phyloP scores from a whole-genome alignment of 2,329 filamentous ascomycete species.

The Fusarium siculi region DNA sequence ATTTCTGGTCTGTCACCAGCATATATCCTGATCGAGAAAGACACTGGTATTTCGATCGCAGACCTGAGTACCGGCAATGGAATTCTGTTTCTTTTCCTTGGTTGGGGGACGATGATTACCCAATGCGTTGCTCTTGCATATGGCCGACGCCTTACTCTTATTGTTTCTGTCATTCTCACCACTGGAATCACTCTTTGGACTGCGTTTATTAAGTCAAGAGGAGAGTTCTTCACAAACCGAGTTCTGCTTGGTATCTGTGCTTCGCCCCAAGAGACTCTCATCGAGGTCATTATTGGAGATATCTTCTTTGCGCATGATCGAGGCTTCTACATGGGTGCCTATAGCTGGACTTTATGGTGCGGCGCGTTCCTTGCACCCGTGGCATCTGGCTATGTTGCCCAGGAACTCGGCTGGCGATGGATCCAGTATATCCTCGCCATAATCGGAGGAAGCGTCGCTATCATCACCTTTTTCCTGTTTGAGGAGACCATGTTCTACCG shows the following conservation, averaged over 20 bases:
- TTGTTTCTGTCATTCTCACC: slow-evolving; percentile 32
- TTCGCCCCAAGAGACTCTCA: slow-evolving; percentile 38
- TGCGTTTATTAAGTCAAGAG: slow-evolving; percentile 29
- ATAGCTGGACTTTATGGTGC: slow-evolving; percentile 41
- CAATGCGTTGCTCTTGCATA: neutral
- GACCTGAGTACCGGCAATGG: slow-evolving; percentile 28
- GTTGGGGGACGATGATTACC: neutral
- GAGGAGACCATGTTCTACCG: slow-evolving; percentile 43
- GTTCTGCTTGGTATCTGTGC: slow-evolving; percentile 38
- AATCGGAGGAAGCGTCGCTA: slow-evolving; percentile 16
- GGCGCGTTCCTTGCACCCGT: slow-evolving; percentile 41
- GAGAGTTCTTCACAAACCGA: slow-evolving; percentile 40
- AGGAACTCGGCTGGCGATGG: slow-evolving; percentile 36
- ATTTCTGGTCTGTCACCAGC: slow-evolving; percentile 41
- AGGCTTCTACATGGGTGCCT: slow-evolving; percentile 41
- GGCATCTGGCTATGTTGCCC: slow-evolving; percentile 37
- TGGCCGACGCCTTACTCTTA: neutral
- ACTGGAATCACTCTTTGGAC: slow-evolving; percentile 37
- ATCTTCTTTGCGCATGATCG: slow-evolving; percentile 35
- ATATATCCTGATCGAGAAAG: slow-evolving; percentile 37
- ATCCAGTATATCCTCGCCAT: slow-evolving; percentile 40
- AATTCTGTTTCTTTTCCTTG: neutral
- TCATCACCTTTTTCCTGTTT: slow-evolving; percentile 37
- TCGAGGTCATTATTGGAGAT: neutral
- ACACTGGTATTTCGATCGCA: slow-evolving; percentile 42